phyloP scores from a whole-genome alignment of 768 basidiomycete genomes.

The Pleurotus salmoneostramineus region DNA sequence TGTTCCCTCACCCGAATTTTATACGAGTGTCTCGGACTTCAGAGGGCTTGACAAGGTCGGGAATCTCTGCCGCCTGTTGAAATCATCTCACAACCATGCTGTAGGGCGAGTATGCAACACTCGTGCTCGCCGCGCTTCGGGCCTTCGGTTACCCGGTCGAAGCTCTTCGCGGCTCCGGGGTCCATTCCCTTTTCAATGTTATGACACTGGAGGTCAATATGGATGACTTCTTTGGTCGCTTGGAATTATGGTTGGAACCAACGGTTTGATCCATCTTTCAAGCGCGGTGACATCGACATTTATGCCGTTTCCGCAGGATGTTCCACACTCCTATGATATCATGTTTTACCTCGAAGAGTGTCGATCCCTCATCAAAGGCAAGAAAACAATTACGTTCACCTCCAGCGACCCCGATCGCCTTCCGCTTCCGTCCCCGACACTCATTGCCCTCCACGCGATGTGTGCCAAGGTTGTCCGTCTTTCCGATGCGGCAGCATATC shows the following conservation, averaged over 20 bases:
- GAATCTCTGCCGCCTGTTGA: neutral
- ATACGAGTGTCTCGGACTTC: neutral
- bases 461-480: too few species aligned
- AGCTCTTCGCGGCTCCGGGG: neutral
- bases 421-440: slow-evolving; percentile 19
- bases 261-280: slow-evolving; percentile 3
- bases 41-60: neutral
- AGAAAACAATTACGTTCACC: neutral
- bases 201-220: slow-evolving; percentile 3
- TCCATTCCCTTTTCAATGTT: slow-evolving; percentile 1
- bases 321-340: neutral
- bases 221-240: neutral
- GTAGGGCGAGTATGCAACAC: neutral
- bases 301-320: neutral
- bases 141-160: slow-evolving; percentile 1
- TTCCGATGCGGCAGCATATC: too few species aligned
- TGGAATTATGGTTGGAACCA: slow-evolving; percentile 2
- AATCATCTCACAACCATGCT: neutral
- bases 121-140: neutral
- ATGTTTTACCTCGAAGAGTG: neutral
- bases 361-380: neutral
- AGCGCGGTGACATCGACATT: neutral
- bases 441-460: too few species aligned
- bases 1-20: neutral
- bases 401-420: neutral